These are phyloP conservation scores for Brassica rapa DNA, from an alignment of 345 rosid genomes.

Conservation along the genomic window DNA sequence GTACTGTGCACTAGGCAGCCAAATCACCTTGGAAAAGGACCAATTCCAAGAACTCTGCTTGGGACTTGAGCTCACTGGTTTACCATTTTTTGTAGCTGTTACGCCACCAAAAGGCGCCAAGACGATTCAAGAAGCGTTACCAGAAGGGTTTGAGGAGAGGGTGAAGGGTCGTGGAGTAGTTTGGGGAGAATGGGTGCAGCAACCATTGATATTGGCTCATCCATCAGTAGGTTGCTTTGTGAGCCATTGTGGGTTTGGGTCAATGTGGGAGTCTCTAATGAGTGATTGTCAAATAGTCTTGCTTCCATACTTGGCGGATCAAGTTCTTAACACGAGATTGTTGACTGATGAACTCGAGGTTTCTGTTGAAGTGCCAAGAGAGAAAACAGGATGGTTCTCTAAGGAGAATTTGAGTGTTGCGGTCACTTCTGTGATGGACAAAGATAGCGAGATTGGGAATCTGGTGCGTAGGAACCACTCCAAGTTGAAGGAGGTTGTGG, in stretches of 20 bases:
- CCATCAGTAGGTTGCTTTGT: background rate
- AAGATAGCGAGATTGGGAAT: slow-evolving; percentile 7
- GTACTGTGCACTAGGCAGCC: background rate
- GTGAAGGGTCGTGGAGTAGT: background rate
- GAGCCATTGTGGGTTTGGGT: background rate
- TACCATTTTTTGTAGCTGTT: background rate
- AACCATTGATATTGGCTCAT: background rate
- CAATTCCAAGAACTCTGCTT: background rate
- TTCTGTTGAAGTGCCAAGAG: background rate
- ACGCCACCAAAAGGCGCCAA: background rate
- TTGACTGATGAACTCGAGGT: slow-evolving; percentile 3
- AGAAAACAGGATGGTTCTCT: background rate
- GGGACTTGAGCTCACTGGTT: background rate
- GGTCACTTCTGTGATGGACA: background rate
- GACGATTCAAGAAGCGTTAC: background rate
- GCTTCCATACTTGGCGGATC: background rate
- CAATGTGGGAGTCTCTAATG: background rate
- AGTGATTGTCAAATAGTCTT: background rate
- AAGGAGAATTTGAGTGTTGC: background rate
- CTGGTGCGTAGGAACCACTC: slow-evolving; percentile 21
- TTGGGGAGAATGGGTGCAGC: background rate
- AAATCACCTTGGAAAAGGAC: background rate
- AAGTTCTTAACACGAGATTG: background rate
- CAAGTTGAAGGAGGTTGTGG: background rate
- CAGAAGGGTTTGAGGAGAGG: background rate